Evolutionary conservation across 1,284 basidiomycete genomes (phyloP), one percentile per base, ranked within the genome.

Genomic region (Sphaerobolus stellatus): DNA sequence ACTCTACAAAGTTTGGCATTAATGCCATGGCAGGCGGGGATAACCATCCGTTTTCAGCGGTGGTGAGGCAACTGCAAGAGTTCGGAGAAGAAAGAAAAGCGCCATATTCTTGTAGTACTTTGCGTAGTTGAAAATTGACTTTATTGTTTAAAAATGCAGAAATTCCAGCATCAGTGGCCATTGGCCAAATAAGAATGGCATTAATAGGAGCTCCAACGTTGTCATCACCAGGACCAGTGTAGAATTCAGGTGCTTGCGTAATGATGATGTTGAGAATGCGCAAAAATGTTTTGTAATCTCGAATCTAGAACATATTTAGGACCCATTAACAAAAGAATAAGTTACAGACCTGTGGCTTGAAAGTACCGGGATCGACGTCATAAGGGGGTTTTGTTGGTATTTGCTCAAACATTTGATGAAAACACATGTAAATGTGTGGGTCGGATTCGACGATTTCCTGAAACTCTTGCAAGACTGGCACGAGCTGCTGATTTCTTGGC

Each of bases 91-190:
- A 61, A 44, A 84, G 75, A 65, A 70, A 83, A 60, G 59, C n/a
- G 70, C 67, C 79, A 79, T 82, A 5, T 68, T 70, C 34, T 76
- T 65, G 54, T 82, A 74, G 41, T 82, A 65, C 29, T 74, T 72
- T 63, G 3, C 59, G 61, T 74, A 64, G 34, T n/a, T 66, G 56
- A 2, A 49, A 59, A 59, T 79, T 79, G 52, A 82, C 75, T 44
- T 67, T 67, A 1, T 71, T 68, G 50, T 76, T 71, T 27, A 69
- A 69, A 65, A 80, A 81, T 6, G 69, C 72, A 5, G 68, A 64
- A 54, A 75, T 75, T 2, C 79, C 79, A 13, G 73, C 74, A 2
- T 64, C 62, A 0, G 78, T 80, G 16, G 68, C 73, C 77, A 79
- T 80, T 0, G 75, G 74, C 75, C 75, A 77, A 53, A 76, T 69